Evolutionary conservation across 345 rosid genomes (phyloP).

Genomic region (Gossypium australe): DNA sequence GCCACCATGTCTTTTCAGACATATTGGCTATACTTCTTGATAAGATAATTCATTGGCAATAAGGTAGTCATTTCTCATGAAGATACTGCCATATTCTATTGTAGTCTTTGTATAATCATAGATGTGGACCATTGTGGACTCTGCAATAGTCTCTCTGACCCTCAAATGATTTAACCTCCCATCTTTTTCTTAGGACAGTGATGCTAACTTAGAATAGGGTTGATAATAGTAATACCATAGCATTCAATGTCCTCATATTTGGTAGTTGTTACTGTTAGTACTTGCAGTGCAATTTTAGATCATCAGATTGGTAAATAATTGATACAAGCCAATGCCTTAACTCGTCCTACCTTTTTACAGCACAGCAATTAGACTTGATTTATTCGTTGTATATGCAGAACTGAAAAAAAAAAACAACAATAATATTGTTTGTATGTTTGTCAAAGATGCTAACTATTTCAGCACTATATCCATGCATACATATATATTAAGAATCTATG

Average conservation of each 20-base stretch:
- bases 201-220: neutral
- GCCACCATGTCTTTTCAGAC: slow-evolving; percentile 29
- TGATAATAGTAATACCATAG: neutral
- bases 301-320: neutral
- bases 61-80: slow-evolving; percentile 27
- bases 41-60: slow-evolving; percentile 28
- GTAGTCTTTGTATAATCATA: slow-evolving; percentile 6
- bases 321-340: neutral
- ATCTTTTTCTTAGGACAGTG: slow-evolving; percentile 8
- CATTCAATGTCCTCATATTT: neutral
- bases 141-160: slow-evolving; percentile 22
- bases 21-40: slow-evolving; percentile 9
- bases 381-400: too few relatives aligned
- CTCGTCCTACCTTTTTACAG: neutral
- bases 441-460: too few relatives aligned
- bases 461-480: too few relatives aligned
- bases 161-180: slow-evolving; percentile 5
- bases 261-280: neutral
- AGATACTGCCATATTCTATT: slow-evolving; percentile 38
- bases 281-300: neutral
- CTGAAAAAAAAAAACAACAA: too few relatives aligned
- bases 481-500: too few relatives aligned
- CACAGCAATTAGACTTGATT: neutral
- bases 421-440: too few relatives aligned
- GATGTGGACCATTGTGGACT: slow-evolving; percentile 18